These are phyloP conservation scores for Hebeloma cylindrosporum DNA, from an alignment of 768 basidiomycete genomes.

Conservation along the genomic window DNA sequence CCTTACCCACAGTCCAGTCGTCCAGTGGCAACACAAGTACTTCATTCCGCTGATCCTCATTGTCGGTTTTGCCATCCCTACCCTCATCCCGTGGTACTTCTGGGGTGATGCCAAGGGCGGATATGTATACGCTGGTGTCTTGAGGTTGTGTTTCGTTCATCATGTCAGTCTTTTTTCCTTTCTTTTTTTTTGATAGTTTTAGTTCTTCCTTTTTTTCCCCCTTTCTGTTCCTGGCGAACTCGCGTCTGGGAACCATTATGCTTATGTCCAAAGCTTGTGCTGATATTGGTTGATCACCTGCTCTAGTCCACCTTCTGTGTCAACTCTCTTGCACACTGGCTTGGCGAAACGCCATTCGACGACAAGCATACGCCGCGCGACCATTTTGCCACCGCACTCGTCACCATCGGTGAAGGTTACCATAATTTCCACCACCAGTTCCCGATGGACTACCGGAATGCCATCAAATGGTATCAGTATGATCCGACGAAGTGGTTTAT, in stretches of 20 bases:
- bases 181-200: constrained; percentile 4
- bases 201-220: too few relatives aligned
- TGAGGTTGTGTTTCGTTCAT: constrained; percentile 82
- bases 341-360: constrained; percentile 90
- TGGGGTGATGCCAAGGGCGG: constrained; percentile 91
- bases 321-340: constrained; percentile 96
- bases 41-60: constrained; percentile 69
- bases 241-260: too few relatives aligned
- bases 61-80: constrained; percentile 76
- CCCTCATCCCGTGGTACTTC: constrained; percentile 68
- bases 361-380: constrained; percentile 94
- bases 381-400: constrained; percentile 85
- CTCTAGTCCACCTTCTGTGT: constrained; percentile 93
- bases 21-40: constrained; percentile 86
- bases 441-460: constrained; percentile 97
- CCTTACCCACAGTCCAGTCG: constrained; percentile 72
- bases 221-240: too few relatives aligned
- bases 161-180: constrained; percentile 54
- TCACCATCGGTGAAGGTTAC: constrained; percentile 94
- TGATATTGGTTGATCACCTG: background rate
- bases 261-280: background rate
- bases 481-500: constrained; percentile 96
- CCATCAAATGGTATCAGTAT: constrained; percentile 93
- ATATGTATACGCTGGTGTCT: constrained; percentile 79
- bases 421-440: constrained; percentile 98